These are phyloP conservation scores for Podaxis sp. DNA, from an alignment of 768 basidiomycete species.

Conservation along the genomic window DNA sequence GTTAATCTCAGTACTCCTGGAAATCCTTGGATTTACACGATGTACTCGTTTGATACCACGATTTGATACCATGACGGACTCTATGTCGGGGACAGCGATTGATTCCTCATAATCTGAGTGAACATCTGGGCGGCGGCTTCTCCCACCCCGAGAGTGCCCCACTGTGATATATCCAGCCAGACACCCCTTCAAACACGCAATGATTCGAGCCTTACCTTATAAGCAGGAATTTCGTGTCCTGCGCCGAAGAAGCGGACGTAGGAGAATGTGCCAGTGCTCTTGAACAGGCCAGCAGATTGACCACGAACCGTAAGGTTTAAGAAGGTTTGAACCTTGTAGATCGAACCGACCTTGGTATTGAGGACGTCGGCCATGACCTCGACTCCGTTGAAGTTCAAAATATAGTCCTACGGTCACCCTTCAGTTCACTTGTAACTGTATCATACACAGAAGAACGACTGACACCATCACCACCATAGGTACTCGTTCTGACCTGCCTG, in stretches of 20 bases:
- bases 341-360: slow-evolving; percentile 41
- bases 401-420: slow-evolving; percentile 38
- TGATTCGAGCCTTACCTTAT: slow-evolving; percentile 27
- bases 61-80: neutral
- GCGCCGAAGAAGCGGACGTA: slow-evolving; percentile 52
- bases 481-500: slow-evolving; percentile 37
- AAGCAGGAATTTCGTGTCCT: slow-evolving; percentile 48
- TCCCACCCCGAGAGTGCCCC: slow-evolving; percentile 32
- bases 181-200: neutral
- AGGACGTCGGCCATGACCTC: slow-evolving; percentile 56
- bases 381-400: slow-evolving; percentile 53
- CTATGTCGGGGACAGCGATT: slow-evolving; percentile 10
- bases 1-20: too few species aligned
- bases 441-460: slow-evolving; percentile 14
- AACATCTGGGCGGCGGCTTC: slow-evolving; percentile 46
- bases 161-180: slow-evolving; percentile 19
- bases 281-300: slow-evolving; percentile 47
- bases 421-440: neutral
- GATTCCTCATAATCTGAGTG: slow-evolving; percentile 29
- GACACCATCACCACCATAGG: slow-evolving; percentile 61
- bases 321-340: slow-evolving; percentile 42
- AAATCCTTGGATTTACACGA: too few species aligned
- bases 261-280: slow-evolving; percentile 57
- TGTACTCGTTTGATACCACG: too few species aligned
- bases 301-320: slow-evolving; percentile 50